Evolutionary conservation across 768 basidiomycete species (phyloP).

Genomic region (Tricholoma sp.): DNA sequence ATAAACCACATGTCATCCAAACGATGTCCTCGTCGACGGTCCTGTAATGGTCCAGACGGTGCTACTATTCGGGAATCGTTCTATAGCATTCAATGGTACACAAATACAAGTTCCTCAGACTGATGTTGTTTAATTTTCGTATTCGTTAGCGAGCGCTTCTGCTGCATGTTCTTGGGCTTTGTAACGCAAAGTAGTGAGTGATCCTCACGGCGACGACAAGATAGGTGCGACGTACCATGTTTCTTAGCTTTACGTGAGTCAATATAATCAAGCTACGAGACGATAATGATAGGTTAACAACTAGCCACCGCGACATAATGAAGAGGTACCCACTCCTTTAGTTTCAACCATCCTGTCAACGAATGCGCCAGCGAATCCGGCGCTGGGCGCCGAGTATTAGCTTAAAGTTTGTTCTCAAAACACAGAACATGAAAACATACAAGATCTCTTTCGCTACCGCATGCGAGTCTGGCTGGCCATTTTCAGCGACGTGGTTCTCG

Average conservation of each 20-base stretch:
- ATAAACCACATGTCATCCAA: too few relatives aligned
- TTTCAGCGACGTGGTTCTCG: neutral
- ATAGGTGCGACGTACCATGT: neutral
- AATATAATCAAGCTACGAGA: neutral
- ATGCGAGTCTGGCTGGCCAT: neutral
- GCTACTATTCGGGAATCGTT: neutral
- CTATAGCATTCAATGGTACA: neutral
- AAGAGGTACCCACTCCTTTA: neutral
- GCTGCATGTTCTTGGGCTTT: neutral
- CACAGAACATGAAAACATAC: neutral
- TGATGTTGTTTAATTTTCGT: too few relatives aligned
- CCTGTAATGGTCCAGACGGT: too few relatives aligned
- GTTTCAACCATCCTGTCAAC: neutral
- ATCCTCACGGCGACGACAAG: neutral
- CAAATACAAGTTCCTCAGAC: neutral
- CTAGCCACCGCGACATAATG: neutral
- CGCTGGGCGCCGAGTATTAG: neutral
- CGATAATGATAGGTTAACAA: neutral
- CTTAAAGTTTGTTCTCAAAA: too few relatives aligned
- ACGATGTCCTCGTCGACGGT: too few relatives aligned
- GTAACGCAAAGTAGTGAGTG: neutral
- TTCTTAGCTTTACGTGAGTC: neutral
- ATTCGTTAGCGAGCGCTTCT: neutral
- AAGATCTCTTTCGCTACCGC: neutral
- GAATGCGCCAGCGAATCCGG: neutral